Percentiles rank a stretch among this genome's conserved stretches.
phyloP scores from a whole-genome alignment of 352 stramenopile species.

The Pythium monospermum region DNA sequence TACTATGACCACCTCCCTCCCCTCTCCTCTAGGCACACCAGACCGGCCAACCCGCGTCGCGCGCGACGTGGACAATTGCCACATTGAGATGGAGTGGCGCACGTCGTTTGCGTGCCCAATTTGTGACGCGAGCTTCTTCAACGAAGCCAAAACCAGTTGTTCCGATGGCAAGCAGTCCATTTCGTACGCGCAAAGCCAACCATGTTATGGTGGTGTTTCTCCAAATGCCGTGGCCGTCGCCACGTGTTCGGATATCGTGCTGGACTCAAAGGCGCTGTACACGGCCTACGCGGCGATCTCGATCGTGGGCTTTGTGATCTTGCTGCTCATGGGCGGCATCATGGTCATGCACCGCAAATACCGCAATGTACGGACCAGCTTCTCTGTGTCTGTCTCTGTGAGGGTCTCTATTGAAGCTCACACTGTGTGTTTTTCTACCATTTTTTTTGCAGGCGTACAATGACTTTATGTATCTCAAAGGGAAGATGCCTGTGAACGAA shows the following conservation, averaged over 20 bases:
- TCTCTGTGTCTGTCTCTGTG: too few species aligned
- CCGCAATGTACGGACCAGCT: conserved; percentile 46
- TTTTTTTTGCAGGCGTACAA: conserved; percentile 53
- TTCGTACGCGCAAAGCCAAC: conserved; percentile 44
- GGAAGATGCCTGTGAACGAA: conserved; percentile 57
- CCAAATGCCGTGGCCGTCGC: conserved; percentile 41
- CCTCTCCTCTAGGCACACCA: conserved; percentile 33
- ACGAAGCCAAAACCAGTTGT: conserved; percentile 56
- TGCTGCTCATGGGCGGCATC: conserved; percentile 62
- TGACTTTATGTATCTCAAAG: conserved; percentile 81
- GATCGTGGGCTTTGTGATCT: conserved; percentile 52
- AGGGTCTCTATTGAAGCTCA: too few species aligned
- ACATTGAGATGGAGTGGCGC: conserved; percentile 57
- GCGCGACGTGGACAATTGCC: conserved; percentile 45
- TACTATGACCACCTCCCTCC: not conserved
- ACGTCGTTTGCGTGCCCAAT: conserved; percentile 66
- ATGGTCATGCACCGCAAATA: conserved; percentile 77
- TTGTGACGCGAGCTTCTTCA: conserved; percentile 58
- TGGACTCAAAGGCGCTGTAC: conserved; percentile 67
- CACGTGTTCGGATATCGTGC: conserved; percentile 63
- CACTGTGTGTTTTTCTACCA: too few species aligned
- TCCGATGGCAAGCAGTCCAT: conserved; percentile 52
- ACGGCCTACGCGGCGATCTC: conserved; percentile 66
- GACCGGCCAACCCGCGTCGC: conserved; percentile 25
- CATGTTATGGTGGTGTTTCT: conserved; percentile 52